Evolutionary conservation across 75 land plant species (phyloP).

Genomic region (Selaginella moellendorffii): DNA sequence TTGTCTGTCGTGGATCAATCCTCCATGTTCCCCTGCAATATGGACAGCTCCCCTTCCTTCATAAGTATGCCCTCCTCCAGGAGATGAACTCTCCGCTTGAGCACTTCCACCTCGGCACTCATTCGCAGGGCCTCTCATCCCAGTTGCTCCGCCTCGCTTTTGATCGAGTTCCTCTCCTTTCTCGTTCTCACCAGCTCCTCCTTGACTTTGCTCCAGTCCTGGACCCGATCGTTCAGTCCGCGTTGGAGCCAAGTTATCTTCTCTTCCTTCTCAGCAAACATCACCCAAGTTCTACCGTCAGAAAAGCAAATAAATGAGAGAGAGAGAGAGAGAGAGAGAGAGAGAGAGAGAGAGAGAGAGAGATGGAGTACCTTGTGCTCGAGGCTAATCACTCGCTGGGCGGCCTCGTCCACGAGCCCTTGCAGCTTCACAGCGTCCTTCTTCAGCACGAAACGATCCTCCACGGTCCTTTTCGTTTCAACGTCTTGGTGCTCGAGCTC

Average conservation of each 20-base stretch:
- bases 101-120: conserved; percentile 36
- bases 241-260: neutral
- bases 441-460: neutral
- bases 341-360: neutral
- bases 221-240: neutral
- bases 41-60: conserved; percentile 80
- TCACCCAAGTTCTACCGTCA: neutral
- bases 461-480: neutral
- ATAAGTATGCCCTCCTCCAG: conserved; percentile 74
- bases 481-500: conserved; percentile 9
- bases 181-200: conserved; percentile 1
- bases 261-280: neutral
- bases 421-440: neutral
- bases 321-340: too few relatives aligned
- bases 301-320: too few relatives aligned
- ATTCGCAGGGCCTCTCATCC: conserved; percentile 56
- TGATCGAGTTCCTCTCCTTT: neutral
- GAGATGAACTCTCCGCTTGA: conserved; percentile 54
- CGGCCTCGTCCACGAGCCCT: neutral
- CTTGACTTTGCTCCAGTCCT: neutral
- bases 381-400: neutral
- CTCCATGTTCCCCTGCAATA: conserved; percentile 19
- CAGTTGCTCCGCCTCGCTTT: conserved; percentile 29
- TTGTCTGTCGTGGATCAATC: too few relatives aligned
- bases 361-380: neutral